A percentile compares a stretch with the other conserved stretches of the same genome.
phyloP scores from a whole-genome alignment of 2,329 filamentous ascomycete genomes.

The Diaporthe citrichinensis region DNA sequence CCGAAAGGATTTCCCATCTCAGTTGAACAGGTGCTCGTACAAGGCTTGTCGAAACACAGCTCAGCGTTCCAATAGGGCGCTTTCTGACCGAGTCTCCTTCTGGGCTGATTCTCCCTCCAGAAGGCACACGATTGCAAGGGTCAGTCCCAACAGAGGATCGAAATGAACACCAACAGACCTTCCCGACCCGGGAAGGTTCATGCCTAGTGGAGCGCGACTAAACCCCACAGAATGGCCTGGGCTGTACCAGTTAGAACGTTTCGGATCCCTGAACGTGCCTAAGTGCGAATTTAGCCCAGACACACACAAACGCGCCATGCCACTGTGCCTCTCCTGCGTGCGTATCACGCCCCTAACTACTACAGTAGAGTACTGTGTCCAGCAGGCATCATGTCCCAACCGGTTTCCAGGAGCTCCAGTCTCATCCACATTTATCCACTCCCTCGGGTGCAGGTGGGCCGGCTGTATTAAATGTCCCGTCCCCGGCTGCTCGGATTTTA shows the following conservation, averaged over 20 bases:
- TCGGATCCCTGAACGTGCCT: slow-evolving; percentile 28
- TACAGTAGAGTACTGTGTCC: slow-evolving; percentile 5
- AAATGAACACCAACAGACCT: slow-evolving; percentile 28
- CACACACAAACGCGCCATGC: slow-evolving; percentile 16
- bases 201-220: slow-evolving; percentile 4
- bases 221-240: slow-evolving; percentile 27
- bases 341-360: slow-evolving; percentile 4
- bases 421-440: slow-evolving; percentile 10
- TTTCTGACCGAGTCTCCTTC: slow-evolving; percentile 6
- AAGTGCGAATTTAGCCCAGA: slow-evolving; percentile 25
- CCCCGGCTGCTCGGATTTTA: slow-evolving; percentile 12
- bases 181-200: slow-evolving; percentile 25
- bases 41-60: slow-evolving; percentile 9
- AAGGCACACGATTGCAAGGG: slow-evolving; percentile 20
- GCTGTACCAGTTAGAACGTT: slow-evolving; percentile 29
- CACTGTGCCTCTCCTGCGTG: slow-evolving; percentile 21
- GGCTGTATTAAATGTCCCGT: slow-evolving; percentile 21
- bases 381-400: slow-evolving; percentile 26
- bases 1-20: slow-evolving; percentile 15
- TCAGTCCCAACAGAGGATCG: slow-evolving; percentile 7
- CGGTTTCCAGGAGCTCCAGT: slow-evolving; percentile 12
- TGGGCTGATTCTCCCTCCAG: slow-evolving; percentile 7
- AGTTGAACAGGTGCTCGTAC: slow-evolving; percentile 12
- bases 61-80: not conserved
- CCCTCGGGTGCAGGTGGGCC: slow-evolving; percentile 16